These are phyloP conservation scores for Apiospora sp. DNA, from an alignment of 2,329 filamentous ascomycete species.

Conservation along the genomic window DNA sequence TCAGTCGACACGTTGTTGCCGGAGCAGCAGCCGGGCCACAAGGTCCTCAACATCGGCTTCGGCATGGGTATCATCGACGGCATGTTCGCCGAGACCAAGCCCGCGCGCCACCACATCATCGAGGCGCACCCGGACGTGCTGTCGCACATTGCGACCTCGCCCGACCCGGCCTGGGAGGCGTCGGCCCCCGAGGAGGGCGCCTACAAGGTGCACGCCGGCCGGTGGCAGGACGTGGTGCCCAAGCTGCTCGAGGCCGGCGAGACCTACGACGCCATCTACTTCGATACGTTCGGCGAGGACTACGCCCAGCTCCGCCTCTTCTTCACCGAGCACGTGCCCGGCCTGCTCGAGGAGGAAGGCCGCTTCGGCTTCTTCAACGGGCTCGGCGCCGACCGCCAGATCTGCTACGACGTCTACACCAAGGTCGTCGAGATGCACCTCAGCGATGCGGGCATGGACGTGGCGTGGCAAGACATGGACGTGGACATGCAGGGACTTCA, in stretches of 20 bases:
- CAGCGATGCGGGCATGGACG: constrained; percentile 86
- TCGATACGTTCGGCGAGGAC: constrained; percentile 96
- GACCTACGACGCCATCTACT: constrained; percentile 89
- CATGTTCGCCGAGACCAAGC: constrained; percentile 74
- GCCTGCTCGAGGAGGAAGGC: constrained; percentile 74
- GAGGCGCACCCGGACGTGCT: constrained; percentile 85
- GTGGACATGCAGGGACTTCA: constrained; percentile 74
- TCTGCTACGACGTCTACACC: constrained; percentile 96
- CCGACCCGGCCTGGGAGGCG: constrained; percentile 59
- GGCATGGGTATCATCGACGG: constrained; percentile 90
- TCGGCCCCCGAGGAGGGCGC: constrained; percentile 66
- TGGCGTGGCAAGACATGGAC: constrained; percentile 81
- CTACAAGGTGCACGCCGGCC: constrained; percentile 75
- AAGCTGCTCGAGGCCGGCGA: constrained; percentile 72
- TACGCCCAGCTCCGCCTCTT: constrained; percentile 86
- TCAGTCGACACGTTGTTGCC: constrained; percentile 73
- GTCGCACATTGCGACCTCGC: constrained; percentile 59
- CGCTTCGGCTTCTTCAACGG: constrained; percentile 91
- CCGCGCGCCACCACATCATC: constrained; percentile 80
- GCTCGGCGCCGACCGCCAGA: constrained; percentile 86
- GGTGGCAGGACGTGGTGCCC: constrained; percentile 84
- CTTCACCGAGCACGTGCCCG: constrained; percentile 87
- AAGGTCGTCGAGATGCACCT: constrained; percentile 92
- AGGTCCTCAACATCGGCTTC: constrained; percentile 86
- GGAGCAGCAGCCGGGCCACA: constrained; percentile 57